Evolutionary conservation across 2,329 filamentous ascomycete species (phyloP), one percentile per base, ranked within the genome.

Genomic region (Phialophora tarda): DNA sequence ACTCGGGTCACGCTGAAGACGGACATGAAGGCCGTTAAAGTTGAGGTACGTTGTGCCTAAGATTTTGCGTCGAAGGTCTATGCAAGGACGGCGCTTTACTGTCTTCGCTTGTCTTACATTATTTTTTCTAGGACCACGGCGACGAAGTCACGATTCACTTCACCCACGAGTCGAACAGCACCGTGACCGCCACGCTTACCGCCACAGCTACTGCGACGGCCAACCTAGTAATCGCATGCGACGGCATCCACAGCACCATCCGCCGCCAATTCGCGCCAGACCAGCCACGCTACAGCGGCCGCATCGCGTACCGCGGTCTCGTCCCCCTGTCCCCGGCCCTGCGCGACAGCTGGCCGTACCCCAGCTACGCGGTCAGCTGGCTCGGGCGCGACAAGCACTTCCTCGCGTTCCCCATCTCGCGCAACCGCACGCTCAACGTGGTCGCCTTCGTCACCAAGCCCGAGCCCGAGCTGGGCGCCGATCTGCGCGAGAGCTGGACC

Each of bases 401-500:
- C 32, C 72, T 81, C 12, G 67, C 72, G 8, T 80, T 77, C 62
- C 77, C 79, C 4, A 79, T 81, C 63, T 69, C 67, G n/a, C 57
- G 71, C 3, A 77, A 78, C 70, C 72, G 74, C 62, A 67, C 68
- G 21, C 68, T 80, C 24, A 79, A 78, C 62, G 72, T 79, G 48
- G 77, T 79, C 2, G 77, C 73, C 0, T 79, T 78, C 57, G 73
- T 76, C 5, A 74, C 73, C 14, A 74, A 74, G 48, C 64, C 70
- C 8, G 73, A 76, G 63, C 72, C 74, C 11, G 71, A 75, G 26
- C 64, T 77, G 3, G 71, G 63, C 10, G 75, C 77, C 7, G 75
- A 77, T 50, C 67, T 76, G n/a, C 71, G 73, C 54, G 78, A 80
- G 66, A 77, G 75, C 64, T 79, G 77, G 78, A 77, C 75, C 2